These are phyloP conservation scores for Trichoderma semiorbis DNA, from an alignment of 2,329 filamentous ascomycete genomes.

Conservation along the genomic window DNA sequence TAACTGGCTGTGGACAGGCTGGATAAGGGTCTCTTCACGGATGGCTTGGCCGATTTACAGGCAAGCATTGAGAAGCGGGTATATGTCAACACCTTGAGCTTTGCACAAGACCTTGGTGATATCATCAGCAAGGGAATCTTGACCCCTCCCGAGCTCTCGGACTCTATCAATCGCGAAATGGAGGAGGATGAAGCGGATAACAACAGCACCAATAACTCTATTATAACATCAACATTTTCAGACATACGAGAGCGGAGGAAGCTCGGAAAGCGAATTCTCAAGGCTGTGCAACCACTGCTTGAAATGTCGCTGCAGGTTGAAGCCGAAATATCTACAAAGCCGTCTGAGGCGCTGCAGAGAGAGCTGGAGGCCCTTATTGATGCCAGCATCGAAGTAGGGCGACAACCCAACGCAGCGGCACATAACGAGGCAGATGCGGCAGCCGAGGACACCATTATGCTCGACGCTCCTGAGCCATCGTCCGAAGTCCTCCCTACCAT, in stretches of 20 bases:
- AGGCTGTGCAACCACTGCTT: constrained; percentile 72
- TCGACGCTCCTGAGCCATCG: constrained; percentile 44
- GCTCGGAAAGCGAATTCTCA: constrained; percentile 85
- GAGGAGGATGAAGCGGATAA: constrained; percentile 33
- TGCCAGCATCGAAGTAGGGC: constrained; percentile 57
- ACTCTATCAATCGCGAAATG: constrained; percentile 27
- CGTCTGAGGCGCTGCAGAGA: constrained; percentile 65
- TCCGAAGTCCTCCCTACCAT: constrained; percentile 43
- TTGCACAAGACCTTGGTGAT: constrained; percentile 55
- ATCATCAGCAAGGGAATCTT: constrained; percentile 53
- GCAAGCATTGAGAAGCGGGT: constrained; percentile 51
- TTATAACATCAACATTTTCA: constrained; percentile 48
- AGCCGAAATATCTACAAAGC: constrained; percentile 70
- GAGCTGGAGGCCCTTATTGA: constrained; percentile 74
- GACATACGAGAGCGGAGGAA: constrained; percentile 80
- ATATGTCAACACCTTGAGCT: constrained; percentile 56
- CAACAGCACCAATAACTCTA: constrained; percentile 42
- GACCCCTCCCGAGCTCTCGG: constrained; percentile 32
- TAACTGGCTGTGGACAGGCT: constrained; percentile 48
- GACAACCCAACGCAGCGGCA: constrained; percentile 35
- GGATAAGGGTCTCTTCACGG: constrained; percentile 60
- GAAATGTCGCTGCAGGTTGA: constrained; percentile 76
- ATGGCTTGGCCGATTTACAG: constrained; percentile 49
- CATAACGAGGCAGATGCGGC: constrained; percentile 39
- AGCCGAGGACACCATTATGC: constrained; percentile 50